Evolutionary conservation across 441 rosid genomes (phyloP), one percentile per base, ranked within the genome.

Genomic region (Metrosideros polymorpha): DNA sequence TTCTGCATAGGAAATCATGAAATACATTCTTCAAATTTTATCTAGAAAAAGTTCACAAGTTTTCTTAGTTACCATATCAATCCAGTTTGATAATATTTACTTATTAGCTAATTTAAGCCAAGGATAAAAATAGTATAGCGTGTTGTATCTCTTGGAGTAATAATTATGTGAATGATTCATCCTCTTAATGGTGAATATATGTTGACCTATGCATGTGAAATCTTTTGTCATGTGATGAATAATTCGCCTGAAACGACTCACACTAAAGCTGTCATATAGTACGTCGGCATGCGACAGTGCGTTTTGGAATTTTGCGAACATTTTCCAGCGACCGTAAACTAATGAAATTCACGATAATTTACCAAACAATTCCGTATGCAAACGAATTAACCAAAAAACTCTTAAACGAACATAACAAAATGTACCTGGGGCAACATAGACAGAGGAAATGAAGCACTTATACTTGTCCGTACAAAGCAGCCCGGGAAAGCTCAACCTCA

Each of bases 341-440:
- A 7, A 55, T 82, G 54, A 55, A 59, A 86, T 85, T 63, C 82
- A 66, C 59, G 35, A 61, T 50, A 77, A 50, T 35, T 66, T 63
- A 61, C 54, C 82, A 49, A 25, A 85, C 53, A 30, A 49, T 29
- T 30, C 86, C 39, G 50, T 63, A 49, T 12, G 52, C 55, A 84
- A 30, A 61, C 9, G 22, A 51, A 25, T 30, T 51, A 71, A 75
- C 27, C 17, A 75, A 27, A 35, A 53, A 51, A 39, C 25, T 47
- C 12, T 30, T 32, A 4, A 2, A 9, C 51, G n/a, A 25, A 29
- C 79, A 30, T 12, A 24, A 27, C 12, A 82, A 82, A 30, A 85
- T 57, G 43, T 92, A 97, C 99, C 99, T 89, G 97, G 96, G 25
- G 96, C 95, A 82, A 75, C 85, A 86, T 92, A 92, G 79, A 91